Conservation (phyloP, 1,284 basidiomycete species). For the Ustilago curta region DNA sequence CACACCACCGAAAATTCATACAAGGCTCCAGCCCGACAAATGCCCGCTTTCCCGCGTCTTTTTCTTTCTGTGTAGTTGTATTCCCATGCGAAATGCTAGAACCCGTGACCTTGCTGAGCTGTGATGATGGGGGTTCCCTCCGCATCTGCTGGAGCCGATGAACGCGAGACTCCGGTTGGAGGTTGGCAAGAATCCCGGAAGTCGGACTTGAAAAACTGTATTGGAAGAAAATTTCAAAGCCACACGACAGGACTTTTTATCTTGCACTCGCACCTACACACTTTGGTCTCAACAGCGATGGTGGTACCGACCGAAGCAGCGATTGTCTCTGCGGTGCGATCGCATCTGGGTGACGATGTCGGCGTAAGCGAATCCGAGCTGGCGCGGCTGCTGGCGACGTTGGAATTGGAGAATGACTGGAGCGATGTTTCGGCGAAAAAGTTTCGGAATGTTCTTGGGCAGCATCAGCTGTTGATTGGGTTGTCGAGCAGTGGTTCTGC, state of each 20-base stretch:
- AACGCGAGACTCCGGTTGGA: neutral
- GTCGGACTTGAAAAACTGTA: too few relatives aligned
- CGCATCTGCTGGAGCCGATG: too few relatives aligned
- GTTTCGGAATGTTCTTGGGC: constrained; percentile 30
- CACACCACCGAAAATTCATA: neutral
- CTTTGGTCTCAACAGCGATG: constrained; percentile 9
- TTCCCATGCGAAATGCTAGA: constrained; percentile 7
- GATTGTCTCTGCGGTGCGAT: constrained; percentile 34
- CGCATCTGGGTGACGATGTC: constrained; percentile 4
- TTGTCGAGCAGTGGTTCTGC: constrained; percentile 24
- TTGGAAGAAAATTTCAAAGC: too few relatives aligned
- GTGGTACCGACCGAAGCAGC: constrained; percentile 33
- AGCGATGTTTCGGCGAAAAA: constrained; percentile 36
- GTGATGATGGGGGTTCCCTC: neutral
- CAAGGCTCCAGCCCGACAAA: neutral
- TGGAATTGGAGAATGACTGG: constrained; percentile 58
- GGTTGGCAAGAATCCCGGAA: neutral
- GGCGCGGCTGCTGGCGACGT: constrained; percentile 35
- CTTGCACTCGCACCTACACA: neutral
- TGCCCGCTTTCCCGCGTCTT: neutral
- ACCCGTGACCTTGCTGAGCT: neutral
- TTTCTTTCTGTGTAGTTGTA: constrained; percentile 12
- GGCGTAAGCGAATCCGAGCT: constrained; percentile 20
- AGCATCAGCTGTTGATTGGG: too few relatives aligned
- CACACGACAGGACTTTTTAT: too few relatives aligned